A percentile compares a stretch with the other conserved stretches of the same genome.
Evolutionary conservation across 2,329 filamentous ascomycete genomes (phyloP).

Genomic region (Plenodomus biglobosus): DNA sequence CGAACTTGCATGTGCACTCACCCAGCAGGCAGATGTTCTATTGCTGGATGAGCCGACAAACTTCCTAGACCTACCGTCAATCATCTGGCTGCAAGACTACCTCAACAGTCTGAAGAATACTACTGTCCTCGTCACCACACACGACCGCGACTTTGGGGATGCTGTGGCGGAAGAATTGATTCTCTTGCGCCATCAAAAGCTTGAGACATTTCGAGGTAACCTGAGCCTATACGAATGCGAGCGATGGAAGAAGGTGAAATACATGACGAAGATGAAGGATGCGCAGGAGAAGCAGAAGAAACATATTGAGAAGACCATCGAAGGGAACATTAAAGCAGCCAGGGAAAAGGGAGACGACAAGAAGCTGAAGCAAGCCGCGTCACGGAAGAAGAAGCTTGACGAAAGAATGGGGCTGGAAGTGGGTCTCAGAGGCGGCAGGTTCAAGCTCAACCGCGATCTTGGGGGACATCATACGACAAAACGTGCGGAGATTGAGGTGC

Average conservation of each 20-base stretch:
- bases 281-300: conserved; percentile 78
- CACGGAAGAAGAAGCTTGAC: conserved; percentile 80
- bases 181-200: conserved; percentile 69
- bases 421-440: conserved; percentile 68
- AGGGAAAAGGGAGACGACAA: conserved; percentile 80
- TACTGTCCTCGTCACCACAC: conserved; percentile 77
- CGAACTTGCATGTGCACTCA: conserved; percentile 57
- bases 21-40: conserved; percentile 74
- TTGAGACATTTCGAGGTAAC: conserved; percentile 75
- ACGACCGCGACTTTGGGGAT: conserved; percentile 80
- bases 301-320: conserved; percentile 77
- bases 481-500: conserved; percentile 71
- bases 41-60: conserved; percentile 88
- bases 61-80: conserved; percentile 78
- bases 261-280: conserved; percentile 74
- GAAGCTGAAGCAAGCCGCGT: conserved; percentile 82
- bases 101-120: conserved; percentile 59
- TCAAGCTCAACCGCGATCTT: conserved; percentile 78
- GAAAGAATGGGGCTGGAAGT: conserved; percentile 78
- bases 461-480: conserved; percentile 52
- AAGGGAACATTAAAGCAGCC: conserved; percentile 72
- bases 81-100: conserved; percentile 81
- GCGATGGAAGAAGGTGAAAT: conserved; percentile 65
- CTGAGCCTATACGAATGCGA: conserved; percentile 71
- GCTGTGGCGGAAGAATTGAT: conserved; percentile 74